Percentiles rank a stretch among this genome's conserved stretches.
Conservation (phyloP, 2,329 filamentous ascomycete genomes). For the Xylariaceae sp. region DNA sequence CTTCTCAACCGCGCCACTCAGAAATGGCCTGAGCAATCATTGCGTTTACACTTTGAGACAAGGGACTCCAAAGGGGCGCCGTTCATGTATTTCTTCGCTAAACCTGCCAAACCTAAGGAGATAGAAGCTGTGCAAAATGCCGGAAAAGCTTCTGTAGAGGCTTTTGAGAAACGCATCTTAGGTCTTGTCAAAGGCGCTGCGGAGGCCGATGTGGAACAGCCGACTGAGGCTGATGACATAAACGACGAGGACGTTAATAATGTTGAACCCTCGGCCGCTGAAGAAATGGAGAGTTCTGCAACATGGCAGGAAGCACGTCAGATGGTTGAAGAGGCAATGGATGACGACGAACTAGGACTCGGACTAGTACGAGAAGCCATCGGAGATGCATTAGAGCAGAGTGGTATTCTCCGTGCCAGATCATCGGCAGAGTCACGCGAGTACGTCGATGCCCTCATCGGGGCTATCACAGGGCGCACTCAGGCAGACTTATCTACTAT, state of each 20-base stretch:
- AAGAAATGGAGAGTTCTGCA: constrained; percentile 44
- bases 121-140: constrained; percentile 76
- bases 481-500: constrained; percentile 4
- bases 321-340: constrained; percentile 63
- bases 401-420: constrained; percentile 56
- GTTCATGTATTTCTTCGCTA: constrained; percentile 88
- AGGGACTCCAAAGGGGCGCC: constrained; percentile 60
- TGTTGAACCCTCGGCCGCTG: constrained; percentile 18
- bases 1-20: constrained; percentile 76
- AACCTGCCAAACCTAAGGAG: constrained; percentile 77
- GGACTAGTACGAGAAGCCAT: constrained; percentile 61
- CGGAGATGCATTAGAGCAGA: constrained; percentile 61
- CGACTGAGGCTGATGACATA: constrained; percentile 30
- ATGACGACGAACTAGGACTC: constrained; percentile 62
- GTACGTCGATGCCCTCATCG: constrained; percentile 59
- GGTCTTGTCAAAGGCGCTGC: constrained; percentile 51
- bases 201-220: constrained; percentile 32
- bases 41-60: constrained; percentile 85
- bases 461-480: constrained; percentile 50
- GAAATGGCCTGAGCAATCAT: constrained; percentile 75
- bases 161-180: constrained; percentile 70
- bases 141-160: constrained; percentile 68
- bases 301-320: constrained; percentile 62
- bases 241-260: constrained; percentile 3
- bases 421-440: constrained; percentile 53